phyloP scores from a whole-genome alignment of 2,329 filamentous ascomycete species.

The Fusarium torulosum region DNA sequence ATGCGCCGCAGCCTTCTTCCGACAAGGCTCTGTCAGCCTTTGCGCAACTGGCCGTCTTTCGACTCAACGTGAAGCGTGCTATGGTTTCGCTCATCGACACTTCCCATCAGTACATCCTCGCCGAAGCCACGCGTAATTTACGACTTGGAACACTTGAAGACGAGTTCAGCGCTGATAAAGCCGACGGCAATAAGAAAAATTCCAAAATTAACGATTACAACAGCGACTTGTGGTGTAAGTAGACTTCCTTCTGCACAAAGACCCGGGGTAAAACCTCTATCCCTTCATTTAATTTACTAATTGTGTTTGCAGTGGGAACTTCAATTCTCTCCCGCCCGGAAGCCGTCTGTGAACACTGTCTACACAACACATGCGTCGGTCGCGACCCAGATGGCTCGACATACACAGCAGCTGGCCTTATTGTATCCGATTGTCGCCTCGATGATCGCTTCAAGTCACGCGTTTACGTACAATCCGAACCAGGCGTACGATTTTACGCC shows the following conservation, averaged over 20 bases:
- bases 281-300: not conserved
- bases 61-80: slow-evolving; percentile 60
- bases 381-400: slow-evolving; percentile 42
- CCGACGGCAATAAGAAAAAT: not conserved
- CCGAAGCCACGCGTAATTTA: slow-evolving; percentile 62
- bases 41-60: slow-evolving; percentile 64
- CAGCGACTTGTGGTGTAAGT: slow-evolving; percentile 54
- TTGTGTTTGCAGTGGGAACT: slow-evolving; percentile 36
- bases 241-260: slow-evolving; percentile 4
- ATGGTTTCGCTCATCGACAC: slow-evolving; percentile 64
- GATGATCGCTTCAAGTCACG: slow-evolving; percentile 52
- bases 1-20: slow-evolving; percentile 50
- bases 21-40: slow-evolving; percentile 59
- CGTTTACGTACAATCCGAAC: slow-evolving; percentile 51
- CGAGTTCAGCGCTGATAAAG: not conserved
- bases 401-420: slow-evolving; percentile 49
- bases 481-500: slow-evolving; percentile 55
- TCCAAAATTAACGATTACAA: slow-evolving; percentile 11
- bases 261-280: not conserved
- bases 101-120: slow-evolving; percentile 63
- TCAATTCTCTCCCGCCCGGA: slow-evolving; percentile 49
- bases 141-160: slow-evolving; percentile 53
- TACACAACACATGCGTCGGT: slow-evolving; percentile 45
- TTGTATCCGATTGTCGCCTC: slow-evolving; percentile 50
- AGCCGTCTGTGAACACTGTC: slow-evolving; percentile 52